Base-by-base conservation (phyloP, 495 filamentous ascomycete species). In the Aspergillus funiculosus region DNA sequence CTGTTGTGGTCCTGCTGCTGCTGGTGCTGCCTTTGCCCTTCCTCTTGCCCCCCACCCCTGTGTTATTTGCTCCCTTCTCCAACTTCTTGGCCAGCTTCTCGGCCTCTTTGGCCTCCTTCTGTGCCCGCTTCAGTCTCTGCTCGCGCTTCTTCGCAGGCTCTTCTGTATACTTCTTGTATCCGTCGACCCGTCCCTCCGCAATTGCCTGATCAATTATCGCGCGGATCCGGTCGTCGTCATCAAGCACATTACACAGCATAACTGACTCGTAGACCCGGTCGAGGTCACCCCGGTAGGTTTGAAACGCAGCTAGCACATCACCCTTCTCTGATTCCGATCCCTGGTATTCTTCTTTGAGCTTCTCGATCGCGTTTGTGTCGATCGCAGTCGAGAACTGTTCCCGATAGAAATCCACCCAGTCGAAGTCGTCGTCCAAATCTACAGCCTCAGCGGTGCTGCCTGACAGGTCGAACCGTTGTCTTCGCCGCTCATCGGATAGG, bases 391-490 rank as follows among this genome's bases (percentile, higher is more conserved):
- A 74, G 60, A 81, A 92, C 46, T 95, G 89, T 48, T 80, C 80
- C 17, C 81, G 78, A 71, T 88, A 97, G 73, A 91, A 97, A 17
- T 84, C 79, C 39, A 73, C 67, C 92, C 92, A 98, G 71, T 87
- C 77, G 69, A 97, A 97, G 55, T 83, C 87, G 32, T 78, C 85
- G 53, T 78, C 78, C 27, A 86, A 79, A 8, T 82, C 76, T 39
- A 90, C 67, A 13, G 79, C 81, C 53, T 95, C 90, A 2, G 82
- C 78, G 0, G 90, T 97, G 38, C 79, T 87, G 43, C 92, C 92
- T 0, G 91, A 95, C 45, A 73, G 71, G 60, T 98, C 90, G 65
- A 95, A 98, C 46, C 87, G 82, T 38, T 76, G 77, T 39, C 91
- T 84, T 24, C 90, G 79, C 3, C 72, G 68, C 7, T 79, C 68